Evolutionary conservation across 2,329 filamentous ascomycete genomes (phyloP), one percentile per base, ranked within the genome.

Genomic region (Trematosphaeria pertusa): DNA sequence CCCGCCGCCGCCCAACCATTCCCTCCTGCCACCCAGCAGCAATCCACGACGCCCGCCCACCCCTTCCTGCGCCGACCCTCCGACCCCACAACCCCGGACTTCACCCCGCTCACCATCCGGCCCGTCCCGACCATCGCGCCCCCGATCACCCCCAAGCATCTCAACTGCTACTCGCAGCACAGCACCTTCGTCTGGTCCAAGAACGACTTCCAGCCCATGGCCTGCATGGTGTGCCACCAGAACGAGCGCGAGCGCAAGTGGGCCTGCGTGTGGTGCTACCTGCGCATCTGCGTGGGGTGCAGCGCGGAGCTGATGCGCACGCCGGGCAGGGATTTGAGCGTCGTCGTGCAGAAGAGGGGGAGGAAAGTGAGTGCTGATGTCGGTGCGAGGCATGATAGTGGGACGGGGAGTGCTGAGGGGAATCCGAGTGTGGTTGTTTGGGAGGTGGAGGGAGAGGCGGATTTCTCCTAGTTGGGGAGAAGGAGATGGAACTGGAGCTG

Each of bases 211-310:
- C 62, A 66, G 37, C 65, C 67, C 18, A 58, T 70, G 56, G 61
- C 59, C 10, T 74, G 71, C 61, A 67, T 69, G 65, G 40, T 72
- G 1, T 74, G 71, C 48, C 60, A 52, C 12, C 36, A 52, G 1
- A 60, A 65, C 43, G 52, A 48, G 15, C 44, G 40, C 2, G 63
- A 67, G 15, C 45, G 58, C 12, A 64, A 60, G 45, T 71, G 65
- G 61, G 51, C 53, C n/a, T 74, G 71, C 37, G 57, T 59, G 12
- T 72, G 68, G 67, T 74, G 71, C 41, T 64, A 63, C 44, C 44
- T 74, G 48, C 36, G 69, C 7, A 58, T 74, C 14, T 74, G 71
- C 43, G 24, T 50, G 4, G 37, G 5, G 2, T 73, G 71, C 24
- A 59, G 61, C 10, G 50, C 54, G 6, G 62, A 62, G 31, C 46